A percentile compares a stretch with the other conserved stretches of the same genome.
Evolutionary conservation across 176 grass and related monocot species (phyloP).

Genomic region (Hordeum vulgare): DNA sequence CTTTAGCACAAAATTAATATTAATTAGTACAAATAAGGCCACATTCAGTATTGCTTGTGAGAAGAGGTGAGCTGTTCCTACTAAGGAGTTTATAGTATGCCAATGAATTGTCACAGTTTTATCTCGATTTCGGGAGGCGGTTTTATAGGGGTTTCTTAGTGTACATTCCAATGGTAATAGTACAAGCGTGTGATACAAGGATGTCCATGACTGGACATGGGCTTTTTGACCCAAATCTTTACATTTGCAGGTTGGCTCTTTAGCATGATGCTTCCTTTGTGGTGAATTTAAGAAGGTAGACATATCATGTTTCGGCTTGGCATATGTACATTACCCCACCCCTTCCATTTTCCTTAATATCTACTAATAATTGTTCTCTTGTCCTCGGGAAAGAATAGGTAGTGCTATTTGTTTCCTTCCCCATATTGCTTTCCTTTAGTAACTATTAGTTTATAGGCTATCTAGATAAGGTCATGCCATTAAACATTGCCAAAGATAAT

Average conservation of each 20-base stretch:
- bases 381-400: background rate
- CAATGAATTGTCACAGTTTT: background rate
- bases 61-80: background rate
- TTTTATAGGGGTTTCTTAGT: background rate
- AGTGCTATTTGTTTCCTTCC: no score
- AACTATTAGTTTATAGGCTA: background rate
- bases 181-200: background rate
- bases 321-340: background rate
- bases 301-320: background rate
- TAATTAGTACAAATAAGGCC: background rate
- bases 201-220: background rate
- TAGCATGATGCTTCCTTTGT: background rate
- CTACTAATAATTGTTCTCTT: background rate
- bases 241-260: background rate
- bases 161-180: background rate
- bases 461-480: background rate
- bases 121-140: background rate
- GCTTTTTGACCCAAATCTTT: background rate
- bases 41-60: background rate
- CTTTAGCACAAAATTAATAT: background rate
- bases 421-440: no score
- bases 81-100: background rate
- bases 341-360: background rate
- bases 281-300: background rate
- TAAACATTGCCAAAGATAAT: background rate